A percentile compares a stretch with the other conserved stretches of the same genome.
These are phyloP conservation scores for Aurantiochytrium sp. DNA, from an alignment of 108 stramenopile genomes.

Conservation along the genomic window DNA sequence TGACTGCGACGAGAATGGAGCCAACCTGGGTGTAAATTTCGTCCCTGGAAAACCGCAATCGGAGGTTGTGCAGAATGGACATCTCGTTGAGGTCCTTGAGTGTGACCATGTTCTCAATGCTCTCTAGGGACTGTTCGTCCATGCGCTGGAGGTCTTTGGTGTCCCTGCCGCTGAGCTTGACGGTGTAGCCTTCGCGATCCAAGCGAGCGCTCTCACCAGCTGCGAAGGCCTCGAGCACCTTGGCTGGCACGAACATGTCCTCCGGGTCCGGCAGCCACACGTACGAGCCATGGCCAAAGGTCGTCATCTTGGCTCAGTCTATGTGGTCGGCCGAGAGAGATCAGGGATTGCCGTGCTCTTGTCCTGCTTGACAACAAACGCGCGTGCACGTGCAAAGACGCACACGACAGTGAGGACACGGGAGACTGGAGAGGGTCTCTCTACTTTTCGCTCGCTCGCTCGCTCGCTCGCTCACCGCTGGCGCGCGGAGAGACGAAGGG, in stretches of 20 bases:
- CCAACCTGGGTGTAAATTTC: slow-evolving; percentile 42
- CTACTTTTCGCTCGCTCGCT: too few relatives aligned
- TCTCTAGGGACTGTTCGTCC: not conserved
- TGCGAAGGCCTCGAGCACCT: slow-evolving; percentile 14
- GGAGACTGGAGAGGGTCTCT: too few relatives aligned
- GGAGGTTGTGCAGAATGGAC: slow-evolving; percentile 45
- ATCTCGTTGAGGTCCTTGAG: slow-evolving; percentile 58
- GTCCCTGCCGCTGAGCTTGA: not conserved
- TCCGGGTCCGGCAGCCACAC: slow-evolving; percentile 20
- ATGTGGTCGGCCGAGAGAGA: too few relatives aligned
- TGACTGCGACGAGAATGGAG: slow-evolving; percentile 42
- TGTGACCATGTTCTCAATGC: slow-evolving; percentile 38
- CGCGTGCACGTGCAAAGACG: too few relatives aligned
- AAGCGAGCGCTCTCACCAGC: slow-evolving; percentile 3
- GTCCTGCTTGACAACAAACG: too few relatives aligned
- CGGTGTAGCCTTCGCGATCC: not conserved
- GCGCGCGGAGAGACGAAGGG: too few relatives aligned
- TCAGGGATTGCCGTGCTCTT: too few relatives aligned
- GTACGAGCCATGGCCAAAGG: not conserved
- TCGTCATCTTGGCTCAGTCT: not conserved
- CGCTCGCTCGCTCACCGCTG: too few relatives aligned
- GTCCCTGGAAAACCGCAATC: slow-evolving; percentile 35
- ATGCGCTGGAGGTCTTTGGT: not conserved
- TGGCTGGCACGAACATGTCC: not conserved
- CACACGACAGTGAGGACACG: too few relatives aligned